A percentile compares a stretch with the other conserved stretches of the same genome.
Evolutionary conservation across 306 rosid species (phyloP).

Genomic region (Castanea sativa): DNA sequence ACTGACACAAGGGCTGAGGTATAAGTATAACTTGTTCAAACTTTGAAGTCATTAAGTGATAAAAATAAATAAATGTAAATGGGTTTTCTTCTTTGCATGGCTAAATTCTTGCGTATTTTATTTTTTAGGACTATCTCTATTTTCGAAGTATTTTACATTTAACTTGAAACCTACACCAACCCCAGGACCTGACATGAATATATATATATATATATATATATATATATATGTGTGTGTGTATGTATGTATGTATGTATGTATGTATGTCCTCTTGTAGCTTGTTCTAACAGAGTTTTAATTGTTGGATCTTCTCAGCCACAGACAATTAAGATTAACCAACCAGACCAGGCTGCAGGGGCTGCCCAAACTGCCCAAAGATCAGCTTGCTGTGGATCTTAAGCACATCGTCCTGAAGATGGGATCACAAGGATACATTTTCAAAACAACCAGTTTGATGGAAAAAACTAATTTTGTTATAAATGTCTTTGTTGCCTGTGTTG

Average conservation of each 20-base stretch:
- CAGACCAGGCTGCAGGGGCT: slow-evolving; percentile 73
- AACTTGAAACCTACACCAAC: neutral
- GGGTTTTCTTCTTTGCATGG: neutral
- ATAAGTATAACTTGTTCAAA: slow-evolving; percentile 36
- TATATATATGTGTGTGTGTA: neutral
- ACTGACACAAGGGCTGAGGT: slow-evolving; percentile 90
- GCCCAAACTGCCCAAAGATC: slow-evolving; percentile 68
- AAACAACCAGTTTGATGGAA: slow-evolving; percentile 33
- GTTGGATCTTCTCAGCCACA: slow-evolving; percentile 67
- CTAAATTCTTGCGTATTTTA: neutral
- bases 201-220: neutral
- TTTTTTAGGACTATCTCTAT: neutral
- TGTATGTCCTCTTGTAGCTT: neutral
- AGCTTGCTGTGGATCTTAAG: slow-evolving; percentile 86
- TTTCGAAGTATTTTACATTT: neutral
- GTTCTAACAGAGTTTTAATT: slow-evolving; percentile 5
- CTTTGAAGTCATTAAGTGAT: slow-evolving; percentile 12
- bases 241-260: too few species aligned
- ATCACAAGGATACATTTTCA: slow-evolving; percentile 29
- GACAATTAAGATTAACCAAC: slow-evolving; percentile 81
- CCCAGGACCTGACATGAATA: neutral
- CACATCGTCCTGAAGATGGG: slow-evolving; percentile 9
- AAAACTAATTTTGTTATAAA: slow-evolving; percentile 55
- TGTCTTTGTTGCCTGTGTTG: slow-evolving; percentile 51
- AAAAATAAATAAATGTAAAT: neutral